Conservation (phyloP, 106 monocot species). For the Hemerocallis citrina region DNA sequence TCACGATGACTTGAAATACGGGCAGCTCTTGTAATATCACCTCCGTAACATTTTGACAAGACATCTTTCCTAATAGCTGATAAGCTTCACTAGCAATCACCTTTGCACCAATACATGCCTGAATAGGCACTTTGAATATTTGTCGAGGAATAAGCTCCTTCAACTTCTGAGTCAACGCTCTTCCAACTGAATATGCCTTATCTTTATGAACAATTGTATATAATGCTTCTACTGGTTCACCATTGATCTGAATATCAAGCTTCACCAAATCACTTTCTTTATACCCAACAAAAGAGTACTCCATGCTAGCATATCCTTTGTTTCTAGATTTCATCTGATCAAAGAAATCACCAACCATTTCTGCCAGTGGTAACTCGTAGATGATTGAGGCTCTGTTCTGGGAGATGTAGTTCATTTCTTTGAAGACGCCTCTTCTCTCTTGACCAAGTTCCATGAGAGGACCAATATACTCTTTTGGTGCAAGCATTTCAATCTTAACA, state of each 20-base stretch:
- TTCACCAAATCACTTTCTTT: conserved; percentile 86
- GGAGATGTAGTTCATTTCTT: conserved; percentile 90
- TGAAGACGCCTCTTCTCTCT: conserved; percentile 91
- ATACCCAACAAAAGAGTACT: conserved; percentile 95
- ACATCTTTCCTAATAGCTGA: conserved; percentile 99
- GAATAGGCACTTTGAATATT: conserved; percentile 98
- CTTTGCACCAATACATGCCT: conserved; percentile 93
- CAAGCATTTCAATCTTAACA: conserved; percentile 97
- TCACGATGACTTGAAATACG: no score
- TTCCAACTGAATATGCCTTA: conserved; percentile 93
- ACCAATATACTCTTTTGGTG: conserved; percentile 94
- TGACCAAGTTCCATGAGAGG: conserved; percentile 96
- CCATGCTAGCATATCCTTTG: conserved; percentile 99
- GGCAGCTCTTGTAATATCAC: no score
- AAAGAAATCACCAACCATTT: conserved; percentile 99
- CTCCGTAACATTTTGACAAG: conserved; percentile 95
- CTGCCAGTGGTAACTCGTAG: conserved; percentile 86
- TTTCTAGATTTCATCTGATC: conserved; percentile 97
- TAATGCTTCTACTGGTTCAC: conserved; percentile 88
- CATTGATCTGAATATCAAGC: conserved; percentile 89
- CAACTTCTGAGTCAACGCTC: conserved; percentile 84
- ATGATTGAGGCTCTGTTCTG: conserved; percentile 76
- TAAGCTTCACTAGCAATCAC: conserved; percentile 93
- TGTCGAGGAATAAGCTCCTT: conserved; percentile 97
- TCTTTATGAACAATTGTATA: conserved; percentile 96